A percentile compares a stretch with the other conserved stretches of the same genome.
These are phyloP conservation scores for Pyrenophora seminiperda DNA, from an alignment of 2,329 filamentous ascomycete genomes.

Conservation along the genomic window DNA sequence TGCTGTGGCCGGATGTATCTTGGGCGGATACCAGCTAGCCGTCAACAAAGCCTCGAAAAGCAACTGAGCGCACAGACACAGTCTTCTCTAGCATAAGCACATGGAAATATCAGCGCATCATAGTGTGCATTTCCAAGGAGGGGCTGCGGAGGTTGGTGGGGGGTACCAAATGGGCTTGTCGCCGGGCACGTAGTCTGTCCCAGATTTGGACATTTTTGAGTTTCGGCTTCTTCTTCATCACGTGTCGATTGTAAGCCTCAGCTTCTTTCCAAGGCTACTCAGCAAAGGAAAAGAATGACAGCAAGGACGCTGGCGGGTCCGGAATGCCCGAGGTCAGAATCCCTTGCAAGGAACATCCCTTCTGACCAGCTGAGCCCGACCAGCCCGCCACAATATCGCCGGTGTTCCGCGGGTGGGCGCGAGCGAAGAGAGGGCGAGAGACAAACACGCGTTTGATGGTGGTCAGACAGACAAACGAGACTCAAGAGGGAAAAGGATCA, in stretches of 20 bases:
- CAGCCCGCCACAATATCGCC: neutral
- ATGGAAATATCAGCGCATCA: neutral
- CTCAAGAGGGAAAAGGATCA: neutral
- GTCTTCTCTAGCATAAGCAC: too few relatives aligned
- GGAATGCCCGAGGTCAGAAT: constrained; percentile 11
- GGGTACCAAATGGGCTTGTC: neutral
- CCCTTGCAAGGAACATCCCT: constrained; percentile 23
- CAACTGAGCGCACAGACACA: constrained; percentile 1
- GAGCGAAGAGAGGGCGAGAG: constrained; percentile 5
- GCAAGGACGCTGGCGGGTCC: constrained; percentile 13
- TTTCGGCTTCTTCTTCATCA: neutral
- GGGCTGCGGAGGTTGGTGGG: neutral
- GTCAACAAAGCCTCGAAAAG: constrained; percentile 20
- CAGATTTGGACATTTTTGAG: neutral
- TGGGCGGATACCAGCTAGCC: constrained; percentile 27
- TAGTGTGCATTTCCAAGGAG: neutral
- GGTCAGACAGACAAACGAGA: too few relatives aligned
- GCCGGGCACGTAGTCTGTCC: too few relatives aligned
- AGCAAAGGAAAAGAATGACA: too few relatives aligned
- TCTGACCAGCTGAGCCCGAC: neutral
- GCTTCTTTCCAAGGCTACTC: too few relatives aligned
- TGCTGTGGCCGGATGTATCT: constrained; percentile 25
- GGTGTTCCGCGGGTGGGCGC: constrained; percentile 5
- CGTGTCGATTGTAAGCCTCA: too few relatives aligned
- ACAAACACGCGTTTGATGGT: constrained; percentile 1